These are phyloP conservation scores for Akanthomyces dipterigenus DNA, from an alignment of 2,329 filamentous ascomycete species.

Conservation along the genomic window DNA sequence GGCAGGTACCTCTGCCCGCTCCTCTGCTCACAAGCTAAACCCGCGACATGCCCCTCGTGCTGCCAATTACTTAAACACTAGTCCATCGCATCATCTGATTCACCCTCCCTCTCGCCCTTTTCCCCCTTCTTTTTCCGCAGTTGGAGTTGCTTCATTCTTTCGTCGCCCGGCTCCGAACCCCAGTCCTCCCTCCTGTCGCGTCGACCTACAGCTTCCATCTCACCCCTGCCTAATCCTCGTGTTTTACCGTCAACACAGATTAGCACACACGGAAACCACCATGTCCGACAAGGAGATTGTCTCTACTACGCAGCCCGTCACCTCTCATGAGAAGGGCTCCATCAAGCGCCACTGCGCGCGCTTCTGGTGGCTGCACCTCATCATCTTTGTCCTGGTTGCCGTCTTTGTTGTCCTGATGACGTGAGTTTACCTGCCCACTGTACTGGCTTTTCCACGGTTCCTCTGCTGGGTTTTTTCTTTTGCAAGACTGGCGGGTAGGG, in stretches of 20 bases:
- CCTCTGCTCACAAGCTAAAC: constrained; percentile 3
- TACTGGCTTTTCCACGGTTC: background rate
- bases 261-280: constrained; percentile 4
- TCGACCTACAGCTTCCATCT: background rate
- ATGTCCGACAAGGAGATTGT: constrained; percentile 34
- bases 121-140: background rate
- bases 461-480: background rate
- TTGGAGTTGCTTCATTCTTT: background rate
- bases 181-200: background rate
- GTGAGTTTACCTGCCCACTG: constrained; percentile 38
- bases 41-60: background rate
- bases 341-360: constrained; percentile 42
- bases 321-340: constrained; percentile 30
- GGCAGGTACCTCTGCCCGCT: background rate
- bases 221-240: background rate
- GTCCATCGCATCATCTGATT: constrained; percentile 5
- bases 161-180: background rate
- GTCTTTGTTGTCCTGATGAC: constrained; percentile 51
- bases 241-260: background rate
- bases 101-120: background rate
- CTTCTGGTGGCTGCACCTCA: constrained; percentile 57
- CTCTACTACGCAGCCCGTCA: constrained; percentile 28
- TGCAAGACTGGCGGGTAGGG: no score
- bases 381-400: constrained; percentile 41
- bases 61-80: constrained; percentile 6